A percentile compares a stretch with the other conserved stretches of the same genome.
These are phyloP conservation scores for Epichloe brachyelytri DNA, from an alignment of 2,329 filamentous ascomycete species.

Conservation along the genomic window DNA sequence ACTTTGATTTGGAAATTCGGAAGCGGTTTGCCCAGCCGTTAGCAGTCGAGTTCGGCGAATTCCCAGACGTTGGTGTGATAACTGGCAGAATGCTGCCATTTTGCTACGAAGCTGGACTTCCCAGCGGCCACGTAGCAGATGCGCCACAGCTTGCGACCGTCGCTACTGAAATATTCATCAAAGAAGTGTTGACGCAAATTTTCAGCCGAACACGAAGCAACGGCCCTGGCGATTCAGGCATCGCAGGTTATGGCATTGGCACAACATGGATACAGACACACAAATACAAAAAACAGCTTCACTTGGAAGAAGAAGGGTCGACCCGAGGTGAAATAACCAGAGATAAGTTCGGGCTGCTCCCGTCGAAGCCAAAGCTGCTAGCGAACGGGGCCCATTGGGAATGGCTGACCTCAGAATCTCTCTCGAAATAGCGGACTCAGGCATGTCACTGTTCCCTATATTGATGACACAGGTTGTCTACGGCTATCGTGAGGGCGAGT, in stretches of 20 bases:
- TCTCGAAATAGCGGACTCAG: constrained; percentile 61
- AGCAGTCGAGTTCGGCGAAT: constrained; percentile 55
- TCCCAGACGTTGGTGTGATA: constrained; percentile 51
- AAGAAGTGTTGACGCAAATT: constrained; percentile 49
- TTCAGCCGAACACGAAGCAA: constrained; percentile 54
- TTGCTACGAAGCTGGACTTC: constrained; percentile 52
- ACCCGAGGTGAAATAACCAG: constrained; percentile 61
- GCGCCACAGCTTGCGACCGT: constrained; percentile 51
- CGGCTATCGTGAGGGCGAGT: constrained; percentile 62
- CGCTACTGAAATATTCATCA: constrained; percentile 54
- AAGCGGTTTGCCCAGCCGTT: constrained; percentile 53
- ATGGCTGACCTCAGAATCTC: constrained; percentile 70
- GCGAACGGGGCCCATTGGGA: constrained; percentile 56
- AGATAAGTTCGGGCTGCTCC: constrained; percentile 65
- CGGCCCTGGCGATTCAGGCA: constrained; percentile 48
- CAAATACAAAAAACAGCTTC: constrained; percentile 62
- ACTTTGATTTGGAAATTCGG: constrained; percentile 53
- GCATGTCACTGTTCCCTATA: constrained; percentile 65
- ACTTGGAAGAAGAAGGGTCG: constrained; percentile 60
- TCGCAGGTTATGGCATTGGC: constrained; percentile 50
- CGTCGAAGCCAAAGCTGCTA: constrained; percentile 64
- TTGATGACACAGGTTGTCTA: constrained; percentile 58
- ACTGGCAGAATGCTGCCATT: constrained; percentile 54
- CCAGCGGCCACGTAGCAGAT: constrained; percentile 44
- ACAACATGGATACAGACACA: constrained; percentile 66